phyloP scores from a whole-genome alignment of 2,329 filamentous ascomycete species.

The Fusarium torulosum region DNA sequence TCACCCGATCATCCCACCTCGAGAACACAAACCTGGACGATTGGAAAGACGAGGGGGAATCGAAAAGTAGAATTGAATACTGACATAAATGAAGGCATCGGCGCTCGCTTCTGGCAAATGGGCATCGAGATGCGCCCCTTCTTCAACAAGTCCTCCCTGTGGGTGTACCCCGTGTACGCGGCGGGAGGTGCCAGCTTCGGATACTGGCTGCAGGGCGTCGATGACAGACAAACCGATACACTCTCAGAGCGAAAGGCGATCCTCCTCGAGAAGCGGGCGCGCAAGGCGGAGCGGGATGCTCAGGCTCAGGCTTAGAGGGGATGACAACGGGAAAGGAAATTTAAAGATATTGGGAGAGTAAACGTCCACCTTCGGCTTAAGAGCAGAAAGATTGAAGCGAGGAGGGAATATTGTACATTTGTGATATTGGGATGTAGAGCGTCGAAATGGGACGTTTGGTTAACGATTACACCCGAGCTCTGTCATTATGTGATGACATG shows the following conservation, averaged over 20 bases:
- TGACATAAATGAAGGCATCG: constrained; percentile 74
- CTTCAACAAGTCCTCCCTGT: constrained; percentile 85
- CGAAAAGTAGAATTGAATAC: background rate
- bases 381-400: constrained; percentile 14
- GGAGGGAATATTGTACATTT: constrained; percentile 44
- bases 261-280: constrained; percentile 89
- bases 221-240: constrained; percentile 82
- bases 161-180: constrained; percentile 92
- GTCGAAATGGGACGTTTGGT: constrained; percentile 46
- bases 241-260: constrained; percentile 82
- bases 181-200: constrained; percentile 90
- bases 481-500: constrained; percentile 27
- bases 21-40: constrained; percentile 3
- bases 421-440: constrained; percentile 43
- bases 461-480: constrained; percentile 30
- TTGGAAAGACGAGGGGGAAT: background rate
- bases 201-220: constrained; percentile 95
- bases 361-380: constrained; percentile 11
- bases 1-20: constrained; percentile 16
- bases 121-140: constrained; percentile 98
- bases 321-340: constrained; percentile 9
- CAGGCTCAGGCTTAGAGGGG: constrained; percentile 44
- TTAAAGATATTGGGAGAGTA: constrained; percentile 27
- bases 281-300: constrained; percentile 63
- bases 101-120: constrained; percentile 94